Conservation (phyloP, 2,329 filamentous ascomycete species). For the Colletotrichum siamense region DNA sequence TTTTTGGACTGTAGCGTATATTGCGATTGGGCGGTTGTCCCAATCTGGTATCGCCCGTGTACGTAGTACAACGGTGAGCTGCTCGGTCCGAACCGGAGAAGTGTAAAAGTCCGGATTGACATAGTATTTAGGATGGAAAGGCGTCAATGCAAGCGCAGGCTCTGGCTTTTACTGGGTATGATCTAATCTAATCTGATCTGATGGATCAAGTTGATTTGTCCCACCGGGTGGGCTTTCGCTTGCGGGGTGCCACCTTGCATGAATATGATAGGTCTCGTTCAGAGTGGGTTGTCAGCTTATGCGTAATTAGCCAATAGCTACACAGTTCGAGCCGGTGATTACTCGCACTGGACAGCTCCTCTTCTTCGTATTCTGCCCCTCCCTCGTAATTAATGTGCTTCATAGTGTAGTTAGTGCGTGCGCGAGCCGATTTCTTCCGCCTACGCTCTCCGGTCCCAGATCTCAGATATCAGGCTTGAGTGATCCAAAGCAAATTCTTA, state of each 20-base stretch:
- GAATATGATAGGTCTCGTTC: not conserved
- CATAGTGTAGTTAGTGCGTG: not conserved
- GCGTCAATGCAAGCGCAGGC: not conserved
- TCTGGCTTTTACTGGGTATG: not conserved
- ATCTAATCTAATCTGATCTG: not conserved
- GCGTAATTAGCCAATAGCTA: not conserved
- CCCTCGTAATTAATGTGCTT: not conserved
- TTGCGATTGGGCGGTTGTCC: not conserved
- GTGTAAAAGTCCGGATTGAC: not conserved
- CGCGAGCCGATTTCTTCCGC: not conserved
- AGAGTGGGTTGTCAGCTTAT: not conserved
- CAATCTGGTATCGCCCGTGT: not conserved
- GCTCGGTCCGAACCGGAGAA: not conserved
- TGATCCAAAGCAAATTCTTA: too few relatives aligned
- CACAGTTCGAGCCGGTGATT: not conserved
- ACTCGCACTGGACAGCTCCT: not conserved
- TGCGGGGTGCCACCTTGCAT: not conserved
- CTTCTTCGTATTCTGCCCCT: not conserved
- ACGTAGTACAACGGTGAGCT: too few relatives aligned
- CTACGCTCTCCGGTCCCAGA: not conserved
- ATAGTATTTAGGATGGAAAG: not conserved
- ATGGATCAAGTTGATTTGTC: not conserved
- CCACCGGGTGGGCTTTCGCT: not conserved
- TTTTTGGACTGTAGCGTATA: not conserved
- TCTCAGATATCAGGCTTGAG: too few relatives aligned